Base-by-base conservation (phyloP, 257 asterid species). In the Ehretia macrophylla region DNA sequence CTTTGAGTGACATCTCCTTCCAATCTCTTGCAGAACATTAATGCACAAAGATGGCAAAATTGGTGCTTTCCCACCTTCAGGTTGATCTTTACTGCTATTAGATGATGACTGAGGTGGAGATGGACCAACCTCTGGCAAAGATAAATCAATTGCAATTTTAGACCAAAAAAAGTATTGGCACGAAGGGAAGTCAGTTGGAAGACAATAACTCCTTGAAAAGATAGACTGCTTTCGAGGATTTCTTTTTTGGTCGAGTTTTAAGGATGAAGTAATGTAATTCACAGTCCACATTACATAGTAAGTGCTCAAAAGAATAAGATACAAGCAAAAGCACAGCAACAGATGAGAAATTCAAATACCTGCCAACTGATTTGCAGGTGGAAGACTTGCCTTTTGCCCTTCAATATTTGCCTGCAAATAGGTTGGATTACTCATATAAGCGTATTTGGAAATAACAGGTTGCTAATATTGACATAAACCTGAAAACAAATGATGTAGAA, bases 21-120 rank as follows among this genome's bases (percentile, higher is more conserved):
- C 99, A 72, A 93, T 93, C 72, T 93, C 99, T 56, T 83, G 97
- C 71, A 93, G 93, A 67, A 78, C 99, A 4, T 78, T 64, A 61
- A 84, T 77, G 19, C 85, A 71, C 68, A 86, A 63, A 45, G 93
- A 72, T 35, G 92, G 86, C 67, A 77, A 68, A 67, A 63, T 49
- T 58, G 73, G 77, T 72, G 48, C 63, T 54, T 75, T 81, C 71
- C 82, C 89, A 66, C 79, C 73, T 56, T 93, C 99, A 20, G 68
- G 45, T 60, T 72, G 94, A 42, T 49, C 71, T 60, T 83, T 96
- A 71, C 74, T 78, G 60, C 53, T 32, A 65, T 61, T 73, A 55
- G 73, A 65, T 47, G 73, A 56, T 19, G 77, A 46, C 35, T 27
- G 35, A 27, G 3, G 35, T 3, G 35, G 35, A 27, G 35, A 27